Evolutionary conservation across 2,329 filamentous ascomycete species (phyloP), one percentile per base, ranked within the genome.

Genomic region (Apiospora saccharicola): DNA sequence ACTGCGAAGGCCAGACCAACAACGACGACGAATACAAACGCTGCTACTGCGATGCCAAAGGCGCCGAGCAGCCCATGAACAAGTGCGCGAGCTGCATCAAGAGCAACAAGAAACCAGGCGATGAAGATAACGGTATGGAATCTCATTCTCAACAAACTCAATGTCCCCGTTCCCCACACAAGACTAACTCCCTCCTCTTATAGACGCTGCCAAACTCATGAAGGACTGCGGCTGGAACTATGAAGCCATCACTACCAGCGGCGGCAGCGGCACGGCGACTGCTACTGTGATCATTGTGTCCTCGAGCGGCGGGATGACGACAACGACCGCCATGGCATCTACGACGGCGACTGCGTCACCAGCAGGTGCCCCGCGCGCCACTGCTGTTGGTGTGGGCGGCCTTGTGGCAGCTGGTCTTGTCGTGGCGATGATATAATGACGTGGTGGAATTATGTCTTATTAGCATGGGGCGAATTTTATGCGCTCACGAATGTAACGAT

Each of bases 151-250:
- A 30, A 30, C 26, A 30, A 30, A 2, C 26, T 4, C 26, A 4
- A 2, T 30, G 26, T 30, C 26, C 26, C 26, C 26, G 26, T 30
- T 30, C 26, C 26, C 26, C 26, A 30, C 26, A 30, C 26, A 30
- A 30, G 26, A 30, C 26, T 30, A 30, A 30, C 26, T 30, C 2
- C 4, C 4, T 30, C 26, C 26, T 30, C 26, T 14, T 37, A 14
- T 19, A 70, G 76, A 77, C 34, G 75, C 75, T 13, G 72, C 74
- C 2, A 74, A 77, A 10, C 73, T 77, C 41, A 75, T 77, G 73
- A 71, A 74, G 19, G 76, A 77, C 43, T 77, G 76, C 43, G 75
- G 74, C 1, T 77, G 75, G 75, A 41, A 73, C 37, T 76, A 75
- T 37, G 57, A 22, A 34, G 34, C 57, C 19, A 4, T 64, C 57